Conservation (phyloP, 306 rosid species). For the Dalbergia oliveri region DNA sequence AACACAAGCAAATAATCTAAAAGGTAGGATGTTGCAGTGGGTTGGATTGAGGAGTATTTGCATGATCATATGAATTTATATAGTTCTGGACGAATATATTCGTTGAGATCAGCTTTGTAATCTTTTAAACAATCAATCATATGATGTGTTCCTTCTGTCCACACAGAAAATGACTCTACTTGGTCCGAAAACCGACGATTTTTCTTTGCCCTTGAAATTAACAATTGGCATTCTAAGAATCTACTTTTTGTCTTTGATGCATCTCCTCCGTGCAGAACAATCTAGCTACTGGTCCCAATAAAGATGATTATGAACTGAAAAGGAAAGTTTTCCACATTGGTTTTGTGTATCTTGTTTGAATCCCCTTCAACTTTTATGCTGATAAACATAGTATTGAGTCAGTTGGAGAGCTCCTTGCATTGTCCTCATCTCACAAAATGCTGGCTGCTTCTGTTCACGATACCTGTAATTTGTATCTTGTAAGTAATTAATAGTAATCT, state of each 20-base stretch:
- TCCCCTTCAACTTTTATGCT: slow-evolving; percentile 21
- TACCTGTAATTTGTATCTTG: not conserved
- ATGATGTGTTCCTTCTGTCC: slow-evolving; percentile 36
- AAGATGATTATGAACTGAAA: slow-evolving; percentile 35
- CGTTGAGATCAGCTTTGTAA: not conserved
- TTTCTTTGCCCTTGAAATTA: slow-evolving; percentile 37
- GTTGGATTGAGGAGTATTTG: slow-evolving; percentile 44
- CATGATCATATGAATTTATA: slow-evolving; percentile 56
- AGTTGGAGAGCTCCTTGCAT: not conserved
- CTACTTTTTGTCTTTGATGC: slow-evolving; percentile 15
- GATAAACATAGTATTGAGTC: slow-evolving; percentile 39
- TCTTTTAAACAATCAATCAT: slow-evolving; percentile 34
- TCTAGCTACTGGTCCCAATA: not conserved
- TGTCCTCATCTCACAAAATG: not conserved
- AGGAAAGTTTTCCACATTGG: slow-evolving; percentile 35
- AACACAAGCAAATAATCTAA: slow-evolving; percentile 9
- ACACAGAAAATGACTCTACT: not conserved
- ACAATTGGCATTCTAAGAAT: slow-evolving; percentile 27
- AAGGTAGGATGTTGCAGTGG: slow-evolving; percentile 24
- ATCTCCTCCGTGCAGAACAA: not conserved
- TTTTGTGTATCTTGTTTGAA: not conserved
- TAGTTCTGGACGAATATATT: slow-evolving; percentile 31
- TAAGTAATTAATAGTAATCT: not conserved
- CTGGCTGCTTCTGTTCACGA: slow-evolving; percentile 5
- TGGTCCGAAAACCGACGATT: not conserved